Evolutionary conservation across 2,329 filamentous ascomycete genomes (phyloP), one percentile per base, ranked within the genome.

Genomic region (Penicillium sp.): DNA sequence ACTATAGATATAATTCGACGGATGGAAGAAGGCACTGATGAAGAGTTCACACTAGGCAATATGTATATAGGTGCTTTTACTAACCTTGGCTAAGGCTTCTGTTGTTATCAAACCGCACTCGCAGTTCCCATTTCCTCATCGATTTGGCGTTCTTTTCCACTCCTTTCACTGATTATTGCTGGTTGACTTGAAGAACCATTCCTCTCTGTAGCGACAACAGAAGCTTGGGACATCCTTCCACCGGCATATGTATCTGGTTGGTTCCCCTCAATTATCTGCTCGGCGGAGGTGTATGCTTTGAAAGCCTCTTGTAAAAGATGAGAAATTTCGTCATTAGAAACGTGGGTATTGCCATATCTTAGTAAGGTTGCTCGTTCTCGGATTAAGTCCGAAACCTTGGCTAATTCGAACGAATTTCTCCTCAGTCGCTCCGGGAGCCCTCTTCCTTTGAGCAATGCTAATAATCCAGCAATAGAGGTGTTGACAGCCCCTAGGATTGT

Each of bases 401-500:
- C 8, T 6, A 54, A 34, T 30, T 54, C 52, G 12, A 17, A 27
- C 37, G 36, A 41, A 18, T 39, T 44, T 40, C 43, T 26, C 40
- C 52, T 51, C 2, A 54, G 39, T 26, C 52, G 52, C 43, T 54
- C 10, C 7, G 47, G 52, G 15, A 51, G 47, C 8, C 52, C 52
- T 48, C 52, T 51, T 21, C 52, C 52, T 33, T 54, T 54, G 6
- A 54, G 42, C 4, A 54, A 44, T 6, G 52, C 52, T 9, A 54
- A 18, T 2, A 54, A 12, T 23, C 52, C 52, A 23, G 52, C 52
- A 29, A 42, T 29, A 12, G 47, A 47, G 12, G 47, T 54, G 10
- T 54, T 54, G 32, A 51, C 8, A 30, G 52, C 52, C 17, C 47
- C 52, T 4, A 54, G 43, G 6, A 51, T 43, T 41, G 47, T 54